phyloP scores from a whole-genome alignment of 768 basidiomycete species.

The Lactarius hatsudake region DNA sequence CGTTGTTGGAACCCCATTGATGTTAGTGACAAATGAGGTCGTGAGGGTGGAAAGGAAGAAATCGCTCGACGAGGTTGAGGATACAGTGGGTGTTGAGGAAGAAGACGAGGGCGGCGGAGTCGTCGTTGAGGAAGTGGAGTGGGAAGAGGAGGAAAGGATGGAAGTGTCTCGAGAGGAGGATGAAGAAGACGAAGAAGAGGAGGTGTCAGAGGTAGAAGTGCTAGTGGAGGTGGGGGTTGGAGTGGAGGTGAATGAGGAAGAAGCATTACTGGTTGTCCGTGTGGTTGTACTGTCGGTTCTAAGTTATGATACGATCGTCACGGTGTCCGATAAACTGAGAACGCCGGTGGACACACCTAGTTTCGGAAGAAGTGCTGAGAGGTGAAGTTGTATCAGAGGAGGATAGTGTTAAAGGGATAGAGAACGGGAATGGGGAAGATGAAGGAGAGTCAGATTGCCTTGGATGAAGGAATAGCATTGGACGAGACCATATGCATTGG shows the following conservation, averaged over 20 bases:
- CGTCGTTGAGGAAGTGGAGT: not conserved
- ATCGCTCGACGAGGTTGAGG: not conserved
- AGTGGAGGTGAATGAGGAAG: not conserved
- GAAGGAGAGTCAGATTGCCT: not conserved
- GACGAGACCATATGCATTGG: not conserved
- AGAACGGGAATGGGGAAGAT: not conserved
- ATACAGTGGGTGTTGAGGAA: not conserved
- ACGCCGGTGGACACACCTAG: not conserved
- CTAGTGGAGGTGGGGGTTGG: not conserved
- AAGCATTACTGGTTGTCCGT: not conserved
- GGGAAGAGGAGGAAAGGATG: not conserved
- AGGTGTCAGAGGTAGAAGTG: not conserved
- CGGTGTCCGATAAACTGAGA: not conserved
- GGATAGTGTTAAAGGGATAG: not conserved
- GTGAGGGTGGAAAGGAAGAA: conserved; percentile 17
- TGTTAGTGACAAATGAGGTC: conserved; percentile 12
- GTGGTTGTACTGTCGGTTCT: not conserved
- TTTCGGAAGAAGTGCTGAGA: not conserved
- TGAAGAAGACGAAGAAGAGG: not conserved
- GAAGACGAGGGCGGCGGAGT: not conserved
- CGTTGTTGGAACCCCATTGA: conserved; percentile 25
- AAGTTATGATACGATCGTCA: not conserved
- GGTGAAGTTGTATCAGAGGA: not conserved
- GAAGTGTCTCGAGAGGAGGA: not conserved
- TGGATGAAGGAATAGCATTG: not conserved